A percentile compares a stretch with the other conserved stretches of the same genome.
Evolutionary conservation across 164 flowering plant genomes (phyloP).

Genomic region (Kalanchoe fedtschenkoi): DNA sequence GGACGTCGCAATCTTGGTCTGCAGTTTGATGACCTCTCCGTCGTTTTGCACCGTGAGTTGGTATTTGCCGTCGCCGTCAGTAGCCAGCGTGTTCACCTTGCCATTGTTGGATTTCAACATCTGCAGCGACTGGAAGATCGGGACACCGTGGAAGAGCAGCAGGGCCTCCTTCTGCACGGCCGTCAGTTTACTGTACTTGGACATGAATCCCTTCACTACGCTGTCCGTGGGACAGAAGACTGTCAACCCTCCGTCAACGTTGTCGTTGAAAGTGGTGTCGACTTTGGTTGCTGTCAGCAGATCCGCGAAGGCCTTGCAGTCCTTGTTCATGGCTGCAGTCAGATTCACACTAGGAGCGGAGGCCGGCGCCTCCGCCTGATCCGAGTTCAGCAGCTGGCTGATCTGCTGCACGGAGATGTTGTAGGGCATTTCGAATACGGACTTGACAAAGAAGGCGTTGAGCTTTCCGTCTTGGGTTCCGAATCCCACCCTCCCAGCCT

Average conservation of each 20-base stretch:
- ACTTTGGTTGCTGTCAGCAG: conserved; percentile 33
- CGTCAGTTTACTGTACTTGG: conserved; percentile 37
- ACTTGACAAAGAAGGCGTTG: conserved; percentile 28
- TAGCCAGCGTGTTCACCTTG: conserved; percentile 36
- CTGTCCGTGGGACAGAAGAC: conserved; percentile 40
- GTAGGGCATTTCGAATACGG: conserved; percentile 41
- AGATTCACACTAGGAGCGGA: conserved; percentile 46
- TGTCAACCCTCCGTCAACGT: conserved; percentile 37
- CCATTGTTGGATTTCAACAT: conserved; percentile 40
- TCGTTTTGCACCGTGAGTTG: conserved; percentile 40
- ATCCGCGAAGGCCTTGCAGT: conserved; percentile 65
- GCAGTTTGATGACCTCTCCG: conserved; percentile 34
- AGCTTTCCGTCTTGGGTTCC: conserved; percentile 18
- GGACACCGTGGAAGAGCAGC: conserved; percentile 34
- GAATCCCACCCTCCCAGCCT: conserved; percentile 36
- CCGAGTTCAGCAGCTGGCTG: conserved; percentile 27
- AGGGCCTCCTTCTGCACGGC: conserved; percentile 26
- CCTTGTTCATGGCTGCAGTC: conserved; percentile 39
- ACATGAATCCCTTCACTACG: conserved; percentile 24
- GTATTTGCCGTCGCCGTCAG: conserved; percentile 32
- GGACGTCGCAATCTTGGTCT: conserved; percentile 40
- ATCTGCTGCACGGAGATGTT: conserved; percentile 56
- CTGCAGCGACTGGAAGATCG: conserved; percentile 31
- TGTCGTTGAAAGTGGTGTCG: conserved; percentile 22
- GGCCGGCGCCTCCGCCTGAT: conserved; percentile 42